These are phyloP conservation scores for Ascochyta lentis DNA, from an alignment of 2,329 filamentous ascomycete species.

Conservation along the genomic window DNA sequence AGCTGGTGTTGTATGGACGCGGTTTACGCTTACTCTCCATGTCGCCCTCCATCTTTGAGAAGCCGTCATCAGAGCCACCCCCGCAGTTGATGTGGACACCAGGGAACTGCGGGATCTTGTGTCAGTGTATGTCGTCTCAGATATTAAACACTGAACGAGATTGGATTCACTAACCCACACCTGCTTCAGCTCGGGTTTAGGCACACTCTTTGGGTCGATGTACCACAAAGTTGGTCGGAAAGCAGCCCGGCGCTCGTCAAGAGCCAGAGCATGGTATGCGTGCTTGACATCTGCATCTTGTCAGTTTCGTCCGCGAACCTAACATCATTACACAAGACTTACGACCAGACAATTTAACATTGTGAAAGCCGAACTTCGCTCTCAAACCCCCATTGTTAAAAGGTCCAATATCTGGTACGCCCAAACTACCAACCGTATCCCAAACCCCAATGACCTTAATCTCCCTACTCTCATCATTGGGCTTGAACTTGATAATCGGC, in stretches of 20 bases:
- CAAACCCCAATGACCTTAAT: constrained; percentile 56
- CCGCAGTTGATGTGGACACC: constrained; percentile 61
- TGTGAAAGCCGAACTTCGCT: constrained; percentile 43
- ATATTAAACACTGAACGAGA: too few species aligned
- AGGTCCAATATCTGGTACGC: constrained; percentile 52
- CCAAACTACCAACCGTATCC: constrained; percentile 57
- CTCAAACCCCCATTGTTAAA: constrained; percentile 27
- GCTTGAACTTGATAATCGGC: not conserved
- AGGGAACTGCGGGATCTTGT: constrained; percentile 46
- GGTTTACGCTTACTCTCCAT: constrained; percentile 35
- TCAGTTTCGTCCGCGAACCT: constrained; percentile 30
- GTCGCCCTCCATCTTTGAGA: constrained; percentile 42
- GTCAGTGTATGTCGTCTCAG: too few species aligned
- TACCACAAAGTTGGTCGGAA: constrained; percentile 62
- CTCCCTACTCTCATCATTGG: constrained; percentile 29
- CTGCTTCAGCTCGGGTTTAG: constrained; percentile 54
- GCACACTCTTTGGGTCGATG: constrained; percentile 44
- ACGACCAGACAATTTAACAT: constrained; percentile 44
- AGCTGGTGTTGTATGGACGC: not conserved
- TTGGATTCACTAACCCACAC: constrained; percentile 51
- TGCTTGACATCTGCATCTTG: constrained; percentile 52
- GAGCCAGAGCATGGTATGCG: constrained; percentile 62
- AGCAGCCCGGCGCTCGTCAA: constrained; percentile 61
- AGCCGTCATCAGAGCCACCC: constrained; percentile 50
- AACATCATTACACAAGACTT: constrained; percentile 14